Base-by-base conservation (phyloP, 2,329 filamentous ascomycete genomes). In the Tolypocladium paradoxum region DNA sequence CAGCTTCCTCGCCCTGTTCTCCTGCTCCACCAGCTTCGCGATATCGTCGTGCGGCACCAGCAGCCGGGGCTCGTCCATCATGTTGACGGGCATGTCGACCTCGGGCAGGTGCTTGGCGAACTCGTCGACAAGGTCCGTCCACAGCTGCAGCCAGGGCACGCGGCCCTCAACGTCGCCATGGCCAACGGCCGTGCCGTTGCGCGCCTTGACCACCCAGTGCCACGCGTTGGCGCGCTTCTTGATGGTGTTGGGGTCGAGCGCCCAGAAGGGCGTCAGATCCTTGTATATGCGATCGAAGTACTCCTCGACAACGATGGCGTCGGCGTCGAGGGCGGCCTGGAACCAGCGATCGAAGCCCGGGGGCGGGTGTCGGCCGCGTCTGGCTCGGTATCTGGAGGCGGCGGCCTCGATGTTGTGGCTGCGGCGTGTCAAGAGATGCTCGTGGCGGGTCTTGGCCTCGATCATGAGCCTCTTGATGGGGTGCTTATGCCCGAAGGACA, bases 31-130 rank as follows among this genome's bases (percentile, higher is more conserved):
- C 49, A 79, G 68, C 27, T 68, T 68, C 27, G 76, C 70, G 53
- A 85, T 75, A 16, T 77, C 70, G 52, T 84, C 75, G 68, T 75
- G 81, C 11, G 79, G 75, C 3, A 83, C 79, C 33, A 85, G 67
- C n/a, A 87, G 64, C 24, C 83, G 73, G 31, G 82, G 76, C 62
- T 86, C 81, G 62, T 85, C 82, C 67, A 83, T 74, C 51, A 76
- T 73, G 61, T 86, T 85, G 68, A 85, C 79, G 12, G 82, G 77
- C 70, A 85, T 83, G 62, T 85, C 82, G 63, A 86, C 77, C 56
- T 86, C 82, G 5, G 82, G 83, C 24, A 86, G 63, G 49, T 75
- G 68, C 16, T 73, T 62, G 29, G 77, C 74, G 36, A 83, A 78
- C 53, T 77, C 76, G 2, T 62, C 58, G 24, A 84, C 73, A 14